Conservation (phyloP, 441 rosid genomes). For the Corymbia citriodora region DNA sequence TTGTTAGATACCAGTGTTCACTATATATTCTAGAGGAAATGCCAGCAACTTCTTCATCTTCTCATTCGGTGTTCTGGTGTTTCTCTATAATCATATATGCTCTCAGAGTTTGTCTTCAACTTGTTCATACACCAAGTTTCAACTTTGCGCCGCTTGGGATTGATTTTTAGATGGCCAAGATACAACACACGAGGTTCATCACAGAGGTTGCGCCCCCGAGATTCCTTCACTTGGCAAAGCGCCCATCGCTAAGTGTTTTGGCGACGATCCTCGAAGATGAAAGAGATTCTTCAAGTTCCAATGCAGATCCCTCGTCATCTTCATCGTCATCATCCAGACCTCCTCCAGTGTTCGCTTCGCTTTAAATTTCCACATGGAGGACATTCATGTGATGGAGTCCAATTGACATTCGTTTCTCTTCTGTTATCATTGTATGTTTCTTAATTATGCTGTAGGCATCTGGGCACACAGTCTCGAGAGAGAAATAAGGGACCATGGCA, state of each 20-base stretch:
- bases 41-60: neutral
- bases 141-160: neutral
- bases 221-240: neutral
- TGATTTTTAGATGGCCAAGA: neutral
- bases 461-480: neutral
- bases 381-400: neutral
- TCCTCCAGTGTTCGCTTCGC: neutral
- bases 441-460: neutral
- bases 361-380: neutral
- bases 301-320: neutral
- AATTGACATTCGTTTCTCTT: neutral
- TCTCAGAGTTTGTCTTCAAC: neutral
- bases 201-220: neutral
- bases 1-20: neutral
- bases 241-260: neutral
- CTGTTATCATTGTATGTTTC: neutral
- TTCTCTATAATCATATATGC: neutral
- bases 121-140: neutral
- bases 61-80: neutral
- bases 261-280: neutral
- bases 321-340: neutral
- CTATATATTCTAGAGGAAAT: neutral
- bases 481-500: neutral
- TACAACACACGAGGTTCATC: neutral
- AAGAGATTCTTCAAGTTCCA: neutral